Evolutionary conservation across 495 filamentous ascomycete genomes (phyloP), one percentile per base, ranked within the genome.

Genomic region (Corynascus novoguineensis): DNA sequence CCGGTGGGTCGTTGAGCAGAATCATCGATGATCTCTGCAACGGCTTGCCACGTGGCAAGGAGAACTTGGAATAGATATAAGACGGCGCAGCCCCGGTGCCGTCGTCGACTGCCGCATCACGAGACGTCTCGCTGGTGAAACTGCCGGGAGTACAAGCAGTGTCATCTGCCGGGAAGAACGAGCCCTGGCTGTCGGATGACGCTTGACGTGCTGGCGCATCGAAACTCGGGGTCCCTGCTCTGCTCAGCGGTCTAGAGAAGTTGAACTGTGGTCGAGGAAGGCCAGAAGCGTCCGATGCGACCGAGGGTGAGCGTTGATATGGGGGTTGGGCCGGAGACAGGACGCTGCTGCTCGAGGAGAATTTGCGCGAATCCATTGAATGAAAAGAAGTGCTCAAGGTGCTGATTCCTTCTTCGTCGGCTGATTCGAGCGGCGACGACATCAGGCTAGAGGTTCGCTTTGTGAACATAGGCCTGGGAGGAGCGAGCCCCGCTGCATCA

Each of bases 201-300:
- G 77, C 68, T 54, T 85, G 79, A 17, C 82, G 75, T 22, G 71
- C 75, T 37, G 84, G 81, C 3, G 71, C 54, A 27, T 90, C 86
- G 25, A 81, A 58, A 10, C 73, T 83, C 14, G 88, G 80, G 45
- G 81, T 84, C 53, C 85, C 86, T 9, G 86, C 84, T 59, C 90
- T 81, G 70, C 93, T 96, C 28, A 93, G 61, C 3, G 93, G 93
- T 7, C 93, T 78, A 3, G 93, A 97, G 70, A 97, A 97, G 69
- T 97, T 98, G 67, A 92, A 92, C 1, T 87, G 79, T 2, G 89
- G 87, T 29, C 87, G 83, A 1, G 85, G 82, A 29, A 88, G 75
- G 50, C 69, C 68, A 41, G 80, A 82, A 31, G 81, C 81, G 50
- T 95, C 89, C 2, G 91, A 97, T 60, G 83, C 85, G 40, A 91